Percentiles rank a stretch among this genome's conserved stretches.
These are phyloP conservation scores for Syzygium malaccense DNA, from an alignment of 441 rosid genomes.

Conservation along the genomic window DNA sequence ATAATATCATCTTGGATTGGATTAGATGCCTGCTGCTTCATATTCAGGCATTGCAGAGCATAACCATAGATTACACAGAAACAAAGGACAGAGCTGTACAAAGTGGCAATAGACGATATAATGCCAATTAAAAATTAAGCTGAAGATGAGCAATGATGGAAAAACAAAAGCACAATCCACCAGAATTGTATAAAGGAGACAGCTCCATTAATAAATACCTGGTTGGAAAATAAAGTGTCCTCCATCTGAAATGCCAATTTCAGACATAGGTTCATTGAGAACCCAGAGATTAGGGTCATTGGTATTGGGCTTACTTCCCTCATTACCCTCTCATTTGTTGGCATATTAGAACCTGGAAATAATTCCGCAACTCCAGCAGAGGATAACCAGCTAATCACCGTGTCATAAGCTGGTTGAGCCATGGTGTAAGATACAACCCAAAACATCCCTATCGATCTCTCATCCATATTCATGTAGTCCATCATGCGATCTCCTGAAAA, in stretches of 20 bases:
- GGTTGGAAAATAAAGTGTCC: conserved; percentile 76
- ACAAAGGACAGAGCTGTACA: neutral
- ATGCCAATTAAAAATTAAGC: neutral
- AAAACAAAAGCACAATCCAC: neutral
- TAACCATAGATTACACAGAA: neutral
- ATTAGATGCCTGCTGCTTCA: neutral
- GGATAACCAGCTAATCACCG: conserved; percentile 75
- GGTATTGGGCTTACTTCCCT: conserved; percentile 96
- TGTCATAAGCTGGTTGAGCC: conserved; percentile 95
- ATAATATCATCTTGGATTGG: neutral
- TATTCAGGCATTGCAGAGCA: neutral
- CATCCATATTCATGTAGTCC: conserved; percentile 98
- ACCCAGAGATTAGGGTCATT: conserved; percentile 84
- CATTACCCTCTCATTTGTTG: conserved; percentile 78
- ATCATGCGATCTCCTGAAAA: conserved; percentile 82
- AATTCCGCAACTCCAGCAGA: conserved; percentile 72
- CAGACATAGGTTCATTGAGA: conserved; percentile 77
- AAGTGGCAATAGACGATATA: neutral
- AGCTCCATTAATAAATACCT: conserved; percentile 39
- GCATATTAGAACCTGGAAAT: conserved; percentile 52
- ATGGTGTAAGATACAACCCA: conserved; percentile 98
- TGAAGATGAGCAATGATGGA: neutral
- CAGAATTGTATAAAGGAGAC: neutral
- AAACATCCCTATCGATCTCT: conserved; percentile 93
- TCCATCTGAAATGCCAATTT: conserved; percentile 84